phyloP scores from a whole-genome alignment of 441 rosid species.

The Populus hybrid region DNA sequence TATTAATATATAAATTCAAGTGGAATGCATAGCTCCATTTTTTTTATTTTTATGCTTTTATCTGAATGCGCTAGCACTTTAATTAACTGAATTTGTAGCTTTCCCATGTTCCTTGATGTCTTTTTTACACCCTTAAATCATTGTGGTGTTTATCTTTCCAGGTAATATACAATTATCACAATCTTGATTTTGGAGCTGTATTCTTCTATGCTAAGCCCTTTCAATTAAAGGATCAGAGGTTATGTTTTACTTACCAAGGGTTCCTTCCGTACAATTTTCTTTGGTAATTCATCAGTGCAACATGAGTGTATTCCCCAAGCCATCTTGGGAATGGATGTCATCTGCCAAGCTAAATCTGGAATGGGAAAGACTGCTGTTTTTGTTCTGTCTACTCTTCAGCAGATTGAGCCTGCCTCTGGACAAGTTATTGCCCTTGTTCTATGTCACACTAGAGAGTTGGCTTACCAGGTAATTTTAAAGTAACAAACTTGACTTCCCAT shows the following conservation, averaged over 20 bases:
- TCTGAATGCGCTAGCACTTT: background rate
- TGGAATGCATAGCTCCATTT: background rate
- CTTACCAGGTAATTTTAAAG: slow-evolving; percentile 68
- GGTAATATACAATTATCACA: slow-evolving; percentile 66
- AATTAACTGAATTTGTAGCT: background rate
- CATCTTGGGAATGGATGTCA: slow-evolving; percentile 94
- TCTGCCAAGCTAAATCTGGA: slow-evolving; percentile 99
- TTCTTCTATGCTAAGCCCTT: slow-evolving; percentile 56
- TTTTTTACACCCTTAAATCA: background rate
- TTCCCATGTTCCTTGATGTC: background rate
- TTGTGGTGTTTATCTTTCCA: slow-evolving; percentile 26
- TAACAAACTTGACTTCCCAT: background rate
- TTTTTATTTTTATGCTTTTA: background rate
- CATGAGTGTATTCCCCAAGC: slow-evolving; percentile 99
- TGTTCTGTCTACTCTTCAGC: slow-evolving; percentile 86
- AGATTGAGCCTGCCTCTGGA: slow-evolving; percentile 86
- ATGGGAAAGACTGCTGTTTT: slow-evolving; percentile 99
- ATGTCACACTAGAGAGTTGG: slow-evolving; percentile 95
- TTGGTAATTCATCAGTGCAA: slow-evolving; percentile 92
- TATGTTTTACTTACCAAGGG: slow-evolving; percentile 70
- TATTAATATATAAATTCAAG: too few species aligned
- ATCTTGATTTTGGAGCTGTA: slow-evolving; percentile 65
- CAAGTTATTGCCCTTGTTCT: slow-evolving; percentile 94
- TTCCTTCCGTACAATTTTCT: slow-evolving; percentile 74
- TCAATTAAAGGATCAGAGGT: slow-evolving; percentile 61